Base-by-base conservation (phyloP, 176 grass and related monocot genomes). In the Bolboschoenus planiculmis region DNA sequence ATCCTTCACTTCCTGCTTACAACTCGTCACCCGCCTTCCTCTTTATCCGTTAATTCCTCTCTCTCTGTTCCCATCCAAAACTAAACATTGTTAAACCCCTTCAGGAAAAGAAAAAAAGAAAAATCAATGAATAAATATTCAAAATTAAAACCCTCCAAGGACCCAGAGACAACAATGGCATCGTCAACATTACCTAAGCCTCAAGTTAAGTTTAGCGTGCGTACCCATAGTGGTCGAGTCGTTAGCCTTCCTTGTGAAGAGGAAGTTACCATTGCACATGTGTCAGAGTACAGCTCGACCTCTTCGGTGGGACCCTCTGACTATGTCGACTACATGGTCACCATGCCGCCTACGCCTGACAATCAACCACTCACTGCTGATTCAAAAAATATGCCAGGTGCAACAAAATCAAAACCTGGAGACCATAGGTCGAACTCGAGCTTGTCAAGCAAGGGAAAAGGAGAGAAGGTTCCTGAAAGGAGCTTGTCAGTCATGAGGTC, bases 321-420 rank as follows among this genome's bases (percentile, higher is more conserved):
- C 73, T 90, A 92, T 51, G 46, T 71, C 35, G 91, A 92, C 74
- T 97, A 97, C 89, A 97, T 90, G 10, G 91, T 97, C 73, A 81
- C 88, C 77, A 97, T 97, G 89, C 94, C 94, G 3, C 91, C 94
- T 48, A 97, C 94, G 7, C 91, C 94, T n/a, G 91, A 97, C 79
- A 97, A 97, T 84, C 91, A 97, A 71, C 91, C 94, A 0, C 56
- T 79, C 26, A 44, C 63, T 36, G 87, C 43, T 23, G 86, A 67
- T 2, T 34, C 56, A 47, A 21, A 56, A 1, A 24, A 58, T 21
- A 20, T 48, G 7, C 78, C 70, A 20, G 48, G 20, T 3, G 57
- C 81, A 5, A 27, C 58, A 1, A 15, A 43, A 68, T 57, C 43
- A 37, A 97, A 85, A 80, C 91, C 81, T 9, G 87, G 43, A 10